These are phyloP conservation scores for Agaricus subrufescens DNA, from an alignment of 768 basidiomycete genomes.

Conservation along the genomic window DNA sequence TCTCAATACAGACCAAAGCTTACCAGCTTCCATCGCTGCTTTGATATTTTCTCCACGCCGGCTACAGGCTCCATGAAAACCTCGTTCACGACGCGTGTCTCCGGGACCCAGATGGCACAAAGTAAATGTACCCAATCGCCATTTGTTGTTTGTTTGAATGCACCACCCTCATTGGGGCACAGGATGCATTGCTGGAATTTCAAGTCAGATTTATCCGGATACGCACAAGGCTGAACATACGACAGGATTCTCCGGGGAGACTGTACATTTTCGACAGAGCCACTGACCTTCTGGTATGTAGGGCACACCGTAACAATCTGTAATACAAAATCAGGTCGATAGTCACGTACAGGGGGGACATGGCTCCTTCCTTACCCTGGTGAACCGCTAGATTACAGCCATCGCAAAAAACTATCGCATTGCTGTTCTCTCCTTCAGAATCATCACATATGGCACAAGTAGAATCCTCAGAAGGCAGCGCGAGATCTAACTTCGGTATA, in stretches of 20 bases:
- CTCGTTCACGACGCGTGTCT: slow-evolving; percentile 88
- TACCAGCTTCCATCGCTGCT: slow-evolving; percentile 92
- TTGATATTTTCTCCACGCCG: slow-evolving; percentile 81
- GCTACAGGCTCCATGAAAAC: slow-evolving; percentile 99
- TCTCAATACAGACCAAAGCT: slow-evolving; percentile 21
- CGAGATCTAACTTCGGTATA: slow-evolving; percentile 84
- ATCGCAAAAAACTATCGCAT: slow-evolving; percentile 99
- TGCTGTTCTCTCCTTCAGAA: slow-evolving; percentile 96
- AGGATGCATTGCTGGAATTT: slow-evolving; percentile 76
- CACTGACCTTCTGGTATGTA: slow-evolving; percentile 99
- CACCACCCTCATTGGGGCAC: slow-evolving; percentile 95
- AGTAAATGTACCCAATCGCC: slow-evolving; percentile 96
- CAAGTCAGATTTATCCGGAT: neutral
- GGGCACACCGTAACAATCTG: slow-evolving; percentile 98
- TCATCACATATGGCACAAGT: slow-evolving; percentile 98
- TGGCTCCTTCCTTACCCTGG: slow-evolving; percentile 60
- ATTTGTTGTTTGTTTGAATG: slow-evolving; percentile 93
- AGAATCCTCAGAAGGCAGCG: slow-evolving; percentile 90
- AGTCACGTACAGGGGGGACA: neutral
- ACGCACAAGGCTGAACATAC: slow-evolving; percentile 40
- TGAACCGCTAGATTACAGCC: slow-evolving; percentile 99
- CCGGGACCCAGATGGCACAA: slow-evolving; percentile 97
- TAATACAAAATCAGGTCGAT: slow-evolving; percentile 21
- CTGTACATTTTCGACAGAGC: slow-evolving; percentile 97
- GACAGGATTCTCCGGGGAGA: slow-evolving; percentile 94